A percentile compares a stretch with the other conserved stretches of the same genome.
Evolutionary conservation across 2,329 filamentous ascomycete genomes (phyloP).

Genomic region (Cladosporium cucumerinum): DNA sequence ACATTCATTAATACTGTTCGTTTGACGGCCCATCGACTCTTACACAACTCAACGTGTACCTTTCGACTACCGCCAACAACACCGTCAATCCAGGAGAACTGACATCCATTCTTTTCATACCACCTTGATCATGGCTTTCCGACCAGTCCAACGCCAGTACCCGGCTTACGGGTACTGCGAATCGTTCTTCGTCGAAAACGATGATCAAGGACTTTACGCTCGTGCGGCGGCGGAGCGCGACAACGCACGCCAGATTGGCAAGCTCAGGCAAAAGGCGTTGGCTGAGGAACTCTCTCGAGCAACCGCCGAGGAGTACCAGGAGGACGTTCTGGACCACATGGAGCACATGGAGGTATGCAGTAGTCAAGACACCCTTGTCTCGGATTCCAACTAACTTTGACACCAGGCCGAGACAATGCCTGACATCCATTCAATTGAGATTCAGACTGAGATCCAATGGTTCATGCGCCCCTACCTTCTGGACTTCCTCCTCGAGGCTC

Average conservation of each 20-base stretch:
- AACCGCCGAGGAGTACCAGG: conserved; percentile 85
- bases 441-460: conserved; percentile 99
- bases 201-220: conserved; percentile 52
- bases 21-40: conserved; percentile 39
- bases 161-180: conserved; percentile 62
- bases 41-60: conserved; percentile 28
- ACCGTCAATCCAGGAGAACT: conserved; percentile 41
- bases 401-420: conserved; percentile 76
- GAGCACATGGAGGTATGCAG: conserved; percentile 79
- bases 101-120: conserved; percentile 42
- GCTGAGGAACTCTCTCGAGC: conserved; percentile 82
- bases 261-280: conserved; percentile 81
- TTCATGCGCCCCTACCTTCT: conserved; percentile 98
- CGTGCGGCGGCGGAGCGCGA: conserved; percentile 67
- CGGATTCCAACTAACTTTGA: conserved; percentile 3
- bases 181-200: conserved; percentile 64
- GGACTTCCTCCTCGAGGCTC: conserved; percentile 96
- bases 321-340: conserved; percentile 93
- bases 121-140: conserved; percentile 53
- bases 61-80: conserved; percentile 28
- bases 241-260: conserved; percentile 72
- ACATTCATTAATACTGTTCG: conserved; percentile 49
- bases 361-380: conserved; percentile 27
- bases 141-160: conserved; percentile 37
- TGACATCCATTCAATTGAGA: conserved; percentile 96